Conservation (phyloP, 2,329 filamentous ascomycete species). For the Aspergillus bombycis region DNA sequence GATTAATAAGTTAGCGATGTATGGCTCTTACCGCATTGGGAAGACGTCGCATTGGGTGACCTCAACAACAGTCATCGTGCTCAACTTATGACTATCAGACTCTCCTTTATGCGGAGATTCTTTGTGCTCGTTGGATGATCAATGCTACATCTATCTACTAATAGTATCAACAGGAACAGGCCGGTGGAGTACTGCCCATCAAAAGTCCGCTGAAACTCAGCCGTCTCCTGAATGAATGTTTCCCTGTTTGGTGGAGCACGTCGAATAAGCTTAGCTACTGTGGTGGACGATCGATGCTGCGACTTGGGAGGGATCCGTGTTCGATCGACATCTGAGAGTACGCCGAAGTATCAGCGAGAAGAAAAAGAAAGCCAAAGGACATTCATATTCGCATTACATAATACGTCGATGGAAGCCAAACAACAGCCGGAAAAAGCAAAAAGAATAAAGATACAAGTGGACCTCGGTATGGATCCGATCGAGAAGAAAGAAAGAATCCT, state of each 20-base stretch:
- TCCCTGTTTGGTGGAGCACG: constrained; percentile 23
- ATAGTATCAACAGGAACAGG: too few relatives aligned
- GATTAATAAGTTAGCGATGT: background rate
- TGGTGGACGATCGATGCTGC: constrained; percentile 17
- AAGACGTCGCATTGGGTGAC: background rate
- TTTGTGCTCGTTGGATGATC: background rate
- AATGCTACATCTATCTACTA: background rate
- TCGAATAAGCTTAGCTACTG: constrained; percentile 26
- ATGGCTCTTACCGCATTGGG: background rate
- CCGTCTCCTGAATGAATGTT: constrained; percentile 10
- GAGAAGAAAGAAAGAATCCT: constrained; percentile 1
- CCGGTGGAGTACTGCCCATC: background rate
- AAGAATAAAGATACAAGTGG: constrained; percentile 8
- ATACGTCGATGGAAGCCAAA: constrained; percentile 2
- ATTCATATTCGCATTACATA: background rate
- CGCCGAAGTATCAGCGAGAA: background rate
- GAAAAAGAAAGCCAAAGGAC: background rate
- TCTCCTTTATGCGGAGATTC: background rate
- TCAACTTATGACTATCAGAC: background rate
- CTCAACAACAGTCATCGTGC: background rate
- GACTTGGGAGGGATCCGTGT: constrained; percentile 12
- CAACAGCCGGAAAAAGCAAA: background rate
- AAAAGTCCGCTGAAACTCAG: constrained; percentile 17
- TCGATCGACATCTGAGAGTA: constrained; percentile 4
- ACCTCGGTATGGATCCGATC: constrained; percentile 6